Evolutionary conservation across 441 rosid genomes (phyloP), one percentile per base, ranked within the genome.

Genomic region (Adansonia madagascariensis): DNA sequence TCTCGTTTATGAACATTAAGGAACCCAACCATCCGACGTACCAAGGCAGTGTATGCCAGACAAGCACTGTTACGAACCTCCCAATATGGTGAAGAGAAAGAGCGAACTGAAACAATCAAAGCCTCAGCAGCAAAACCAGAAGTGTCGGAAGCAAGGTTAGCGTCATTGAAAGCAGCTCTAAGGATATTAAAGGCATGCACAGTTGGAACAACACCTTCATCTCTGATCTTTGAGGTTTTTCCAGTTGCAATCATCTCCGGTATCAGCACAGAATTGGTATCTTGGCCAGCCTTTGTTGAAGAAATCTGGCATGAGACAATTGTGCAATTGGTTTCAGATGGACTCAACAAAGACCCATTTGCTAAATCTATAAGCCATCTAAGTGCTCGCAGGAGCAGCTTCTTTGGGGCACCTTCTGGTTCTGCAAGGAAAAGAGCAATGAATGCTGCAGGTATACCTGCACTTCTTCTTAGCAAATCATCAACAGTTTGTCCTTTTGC

Each of bases 361-460:
- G 97, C 97, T 69, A 94, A 82, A 91, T 89, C 87, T 75, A 92
- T 89, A 52, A 96, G 88, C 99, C 99, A 94, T 75, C 91, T 80
- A 50, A 96, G 86, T 63, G 98, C 99, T 74, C 75, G 86, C 15
- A 95, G 95, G 59, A 96, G 97, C 80, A 96, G 97, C 89, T 90
- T 96, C 91, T 96, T 96, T 35, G 98, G 99, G 17, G 94, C 85
- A 78, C 97, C 98, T 83, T 90, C 95, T 47, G 98, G 99, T 81
- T 96, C 99, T 70, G 99, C 86, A 41, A 96, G 97, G 83, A 96
- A 96, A 70, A 96, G 82, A 80, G 99, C 98, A 84, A 85, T 91
- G 79, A 92, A 96, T 73, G 97, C 97, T 60, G 99, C 99, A 35
- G 99, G 99, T 83, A 96, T 96, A 73, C 99, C 99, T n/a, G 99